Evolutionary conservation across 192 early-diverging fungal genomes (phyloP), one percentile per base, ranked within the genome.

Genomic region (Chytriomyces hyalinus): DNA sequence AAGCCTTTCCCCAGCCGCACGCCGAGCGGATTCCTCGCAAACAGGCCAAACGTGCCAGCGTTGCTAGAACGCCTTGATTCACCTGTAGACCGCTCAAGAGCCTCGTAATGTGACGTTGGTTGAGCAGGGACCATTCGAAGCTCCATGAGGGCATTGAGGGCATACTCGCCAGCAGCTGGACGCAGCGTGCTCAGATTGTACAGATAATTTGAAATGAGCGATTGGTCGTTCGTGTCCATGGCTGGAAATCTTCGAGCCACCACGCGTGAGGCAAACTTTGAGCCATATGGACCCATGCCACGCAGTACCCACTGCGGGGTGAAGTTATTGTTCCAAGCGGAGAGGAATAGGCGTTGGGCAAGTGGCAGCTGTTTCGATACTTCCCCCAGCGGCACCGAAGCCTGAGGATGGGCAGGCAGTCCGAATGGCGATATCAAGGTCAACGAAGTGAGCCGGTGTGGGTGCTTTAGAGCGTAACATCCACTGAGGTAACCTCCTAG

Each of bases 401-500:
- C 67, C 24, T 13, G 65, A 9, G 76, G 65, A 20, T 77, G 65
- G 22, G 51, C 11, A 7, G 46, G 67, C 71, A 68, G 51, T 8
- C 66, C 67, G 45, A 70, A 70, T 15, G 96, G 96, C 61, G 93
- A 95, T 3, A 94, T 88, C 20, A 99, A 87, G 48, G 97, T 91
- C 49, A 99, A 86, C 69, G 92, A 92, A 72, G 93, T 92, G 44
- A 99, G 94, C 6, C 88, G 88, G 43, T 94, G 82, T 3, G 96
- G 95, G 76, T 97, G 92, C 73, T 93, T 92, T 24, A 96, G 81
- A 6, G 97, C 93, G 77, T 99, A 99, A 6, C 88, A 86, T 0
- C 92, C 73, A 6, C 91, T 87, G 77, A 99, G 87, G 82, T 97
- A 98, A 6, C 95, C 97, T 45, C 94, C 94, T 24, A 96, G 88